A percentile compares a stretch with the other conserved stretches of the same genome.
phyloP scores from a whole-genome alignment of 768 basidiomycete species.

The Clitopilus passeckerianus region DNA sequence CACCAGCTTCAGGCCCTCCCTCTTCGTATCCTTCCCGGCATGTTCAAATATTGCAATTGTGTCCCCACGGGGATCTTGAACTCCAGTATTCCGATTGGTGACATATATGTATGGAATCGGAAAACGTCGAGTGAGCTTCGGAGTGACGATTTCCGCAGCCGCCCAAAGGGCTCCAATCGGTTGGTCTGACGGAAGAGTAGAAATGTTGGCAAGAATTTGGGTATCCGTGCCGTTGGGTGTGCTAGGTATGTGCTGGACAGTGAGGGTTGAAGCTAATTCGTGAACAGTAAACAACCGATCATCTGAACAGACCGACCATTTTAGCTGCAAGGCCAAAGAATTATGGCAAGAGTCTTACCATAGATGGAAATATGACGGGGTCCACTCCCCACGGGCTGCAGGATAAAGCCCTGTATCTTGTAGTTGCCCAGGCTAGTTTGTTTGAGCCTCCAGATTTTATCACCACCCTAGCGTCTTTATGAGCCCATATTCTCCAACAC shows the following conservation, averaged over 20 bases:
- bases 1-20: constrained; percentile 26
- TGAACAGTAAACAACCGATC: constrained; percentile 48
- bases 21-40: constrained; percentile 12
- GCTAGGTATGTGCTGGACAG: constrained; percentile 51
- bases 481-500: neutral
- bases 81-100: constrained; percentile 59
- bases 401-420: constrained; percentile 49
- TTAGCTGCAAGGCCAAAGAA: neutral
- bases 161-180: constrained; percentile 37
- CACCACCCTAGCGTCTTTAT: constrained; percentile 38
- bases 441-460: constrained; percentile 60
- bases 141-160: constrained; percentile 62
- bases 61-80: constrained; percentile 48
- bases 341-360: constrained; percentile 16
- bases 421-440: constrained; percentile 40
- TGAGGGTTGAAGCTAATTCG: constrained; percentile 52
- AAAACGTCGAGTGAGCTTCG: constrained; percentile 39
- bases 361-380: constrained; percentile 52
- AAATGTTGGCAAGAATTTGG: constrained; percentile 40
- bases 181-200: constrained; percentile 42
- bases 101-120: constrained; percentile 54
- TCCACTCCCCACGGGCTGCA: constrained; percentile 37
- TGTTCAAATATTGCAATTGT: constrained; percentile 59
- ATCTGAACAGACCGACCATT: constrained; percentile 21
- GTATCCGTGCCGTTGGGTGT: constrained; percentile 44